phyloP scores from a whole-genome alignment of 345 rosid genomes.

The Acer campestre region DNA sequence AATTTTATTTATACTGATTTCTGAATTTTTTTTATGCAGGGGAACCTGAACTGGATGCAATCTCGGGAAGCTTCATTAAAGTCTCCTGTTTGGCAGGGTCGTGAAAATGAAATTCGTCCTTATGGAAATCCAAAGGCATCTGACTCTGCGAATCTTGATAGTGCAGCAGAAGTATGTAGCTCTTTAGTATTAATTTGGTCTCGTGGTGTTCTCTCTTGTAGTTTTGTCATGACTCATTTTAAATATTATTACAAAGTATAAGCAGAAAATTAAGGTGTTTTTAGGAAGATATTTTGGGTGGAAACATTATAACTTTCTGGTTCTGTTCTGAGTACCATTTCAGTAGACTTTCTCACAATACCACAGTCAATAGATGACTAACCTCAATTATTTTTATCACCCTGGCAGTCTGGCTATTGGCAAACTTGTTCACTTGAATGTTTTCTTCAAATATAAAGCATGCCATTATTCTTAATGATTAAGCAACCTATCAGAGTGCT shows the following conservation, averaged over 20 bases:
- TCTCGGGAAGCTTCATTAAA: slow-evolving; percentile 89
- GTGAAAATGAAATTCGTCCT: slow-evolving; percentile 96
- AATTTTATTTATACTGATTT: slow-evolving; percentile 14
- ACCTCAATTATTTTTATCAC: not conserved
- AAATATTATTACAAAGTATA: not conserved
- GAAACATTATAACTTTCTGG: not conserved
- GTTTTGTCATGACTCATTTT: not conserved
- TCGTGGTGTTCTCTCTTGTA: not conserved
- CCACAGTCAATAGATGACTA: not conserved
- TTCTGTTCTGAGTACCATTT: not conserved
- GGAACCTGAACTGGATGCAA: slow-evolving; percentile 99
- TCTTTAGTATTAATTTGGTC: slow-evolving; percentile 11
- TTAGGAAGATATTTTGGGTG: not conserved
- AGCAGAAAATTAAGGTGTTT: not conserved
- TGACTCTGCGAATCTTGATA: slow-evolving; percentile 96
- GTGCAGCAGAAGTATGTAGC: slow-evolving; percentile 87
- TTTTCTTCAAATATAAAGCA: not conserved
- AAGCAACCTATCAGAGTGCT: not conserved
- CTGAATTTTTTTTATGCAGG: slow-evolving; percentile 45
- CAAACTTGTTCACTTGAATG: not conserved
- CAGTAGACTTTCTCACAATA: not conserved
- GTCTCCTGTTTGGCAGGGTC: slow-evolving; percentile 94
- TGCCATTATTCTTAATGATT: not conserved
- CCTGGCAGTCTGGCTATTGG: not conserved
- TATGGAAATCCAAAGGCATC: slow-evolving; percentile 94